phyloP scores from a whole-genome alignment of 2,329 filamentous ascomycete genomes.

The Ophiognomonia clavigignenti-juglandacearum region DNA sequence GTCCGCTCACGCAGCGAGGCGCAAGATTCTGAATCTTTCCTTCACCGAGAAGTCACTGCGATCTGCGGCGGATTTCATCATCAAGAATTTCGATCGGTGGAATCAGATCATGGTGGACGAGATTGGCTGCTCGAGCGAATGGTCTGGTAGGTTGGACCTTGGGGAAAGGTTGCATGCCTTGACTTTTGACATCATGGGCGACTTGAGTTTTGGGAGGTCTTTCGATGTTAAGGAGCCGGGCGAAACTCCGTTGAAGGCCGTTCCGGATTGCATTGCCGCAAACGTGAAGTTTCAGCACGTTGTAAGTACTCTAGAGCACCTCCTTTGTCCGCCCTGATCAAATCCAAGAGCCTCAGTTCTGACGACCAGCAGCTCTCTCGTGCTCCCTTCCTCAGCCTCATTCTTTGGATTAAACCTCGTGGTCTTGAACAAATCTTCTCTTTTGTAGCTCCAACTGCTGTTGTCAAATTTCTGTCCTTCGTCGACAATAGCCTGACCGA shows the following conservation, averaged over 20 bases:
- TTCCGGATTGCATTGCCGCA: constrained; percentile 15
- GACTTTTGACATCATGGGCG: constrained; percentile 7
- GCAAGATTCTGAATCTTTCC: constrained; percentile 17
- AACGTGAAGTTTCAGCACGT: constrained; percentile 19
- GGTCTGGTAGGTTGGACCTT: constrained; percentile 14
- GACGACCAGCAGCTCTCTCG: background rate
- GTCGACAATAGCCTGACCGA: constrained; percentile 16
- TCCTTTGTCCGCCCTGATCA: background rate
- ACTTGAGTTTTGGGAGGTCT: constrained; percentile 21
- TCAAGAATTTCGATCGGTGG: constrained; percentile 21
- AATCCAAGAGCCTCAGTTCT: background rate
- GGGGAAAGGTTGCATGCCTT: background rate
- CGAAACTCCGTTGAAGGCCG: constrained; percentile 15
- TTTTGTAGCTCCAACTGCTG: constrained; percentile 8
- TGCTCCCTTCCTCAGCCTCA: constrained; percentile 6
- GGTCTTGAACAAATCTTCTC: constrained; percentile 17
- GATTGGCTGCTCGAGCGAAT: constrained; percentile 3
- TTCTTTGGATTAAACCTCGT: constrained; percentile 15
- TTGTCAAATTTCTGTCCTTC: constrained; percentile 17
- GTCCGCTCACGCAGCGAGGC: constrained; percentile 8
- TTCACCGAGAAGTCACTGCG: constrained; percentile 21
- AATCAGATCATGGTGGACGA: constrained; percentile 15
- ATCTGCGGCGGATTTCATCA: constrained; percentile 18
- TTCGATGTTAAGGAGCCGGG: constrained; percentile 23
- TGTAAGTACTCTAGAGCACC: too few relatives aligned